phyloP scores from a whole-genome alignment of 768 basidiomycete genomes.

The Termitomyces sp. region DNA sequence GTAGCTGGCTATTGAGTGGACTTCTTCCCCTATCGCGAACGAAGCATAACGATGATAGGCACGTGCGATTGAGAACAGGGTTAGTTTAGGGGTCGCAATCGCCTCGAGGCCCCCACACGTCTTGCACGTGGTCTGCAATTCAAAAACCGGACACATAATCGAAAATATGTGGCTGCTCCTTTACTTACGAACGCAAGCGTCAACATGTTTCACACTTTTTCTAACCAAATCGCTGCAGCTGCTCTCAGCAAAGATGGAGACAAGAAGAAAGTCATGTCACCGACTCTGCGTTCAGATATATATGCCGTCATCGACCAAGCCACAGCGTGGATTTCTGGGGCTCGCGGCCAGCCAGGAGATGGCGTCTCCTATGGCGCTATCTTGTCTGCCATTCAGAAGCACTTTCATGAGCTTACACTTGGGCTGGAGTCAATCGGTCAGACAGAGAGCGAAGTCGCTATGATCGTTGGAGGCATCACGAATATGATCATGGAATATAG shows the following conservation, averaged over 20 bases:
- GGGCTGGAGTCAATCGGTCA: conserved; percentile 45
- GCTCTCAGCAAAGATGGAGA: conserved; percentile 26
- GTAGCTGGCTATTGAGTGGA: background rate
- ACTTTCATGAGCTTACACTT: conserved; percentile 43
- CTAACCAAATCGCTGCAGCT: conserved; percentile 34
- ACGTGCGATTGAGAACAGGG: conserved; percentile 4
- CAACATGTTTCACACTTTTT: conserved; percentile 45
- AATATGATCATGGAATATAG: conserved; percentile 54
- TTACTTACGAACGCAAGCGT: background rate
- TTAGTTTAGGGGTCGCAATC: conserved; percentile 3
- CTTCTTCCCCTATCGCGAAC: background rate
- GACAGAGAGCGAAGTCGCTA: conserved; percentile 43
- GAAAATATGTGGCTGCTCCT: background rate
- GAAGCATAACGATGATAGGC: background rate
- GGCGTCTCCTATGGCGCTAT: conserved; percentile 47
- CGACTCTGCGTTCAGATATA: conserved; percentile 47
- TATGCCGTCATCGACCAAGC: conserved; percentile 44
- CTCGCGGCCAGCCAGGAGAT: conserved; percentile 47
- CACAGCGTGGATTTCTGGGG: conserved; percentile 43
- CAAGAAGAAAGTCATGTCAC: conserved; percentile 46
- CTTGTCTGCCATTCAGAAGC: conserved; percentile 42
- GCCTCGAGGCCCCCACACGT: conserved; percentile 40
- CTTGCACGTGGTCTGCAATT: conserved; percentile 11
- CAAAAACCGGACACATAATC: conserved; percentile 10
- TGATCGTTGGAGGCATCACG: conserved; percentile 49